Evolutionary conservation across 768 basidiomycete genomes (phyloP), one percentile per base, ranked within the genome.

Genomic region (Coprinopsis sp.): DNA sequence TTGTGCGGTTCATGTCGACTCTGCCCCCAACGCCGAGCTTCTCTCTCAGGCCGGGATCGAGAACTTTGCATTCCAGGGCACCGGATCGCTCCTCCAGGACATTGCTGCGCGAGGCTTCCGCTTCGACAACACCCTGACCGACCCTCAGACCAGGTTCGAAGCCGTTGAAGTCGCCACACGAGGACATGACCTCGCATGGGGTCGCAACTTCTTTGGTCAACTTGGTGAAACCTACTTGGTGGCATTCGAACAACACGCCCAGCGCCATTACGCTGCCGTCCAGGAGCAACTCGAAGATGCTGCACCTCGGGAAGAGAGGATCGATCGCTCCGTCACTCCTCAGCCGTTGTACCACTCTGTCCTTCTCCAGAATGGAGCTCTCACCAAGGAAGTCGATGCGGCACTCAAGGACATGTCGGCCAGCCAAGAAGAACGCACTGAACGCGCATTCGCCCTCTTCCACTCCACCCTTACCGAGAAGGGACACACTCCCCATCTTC

Each of bases 381-480:
- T 53, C 6, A 45, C 28, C 33, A 46, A 46, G 28, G 34, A 46
- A 13, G 28, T 55, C 13, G 54, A 55, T 10, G 34, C 24, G 3
- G 10, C 43, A 16, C 33, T 56, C 27, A 53, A 44, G 44, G 37
- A 51, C n/a, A 47, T 34, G 6, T 36, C 33, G 19, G 7, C 30
- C 21, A 21, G 37, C 3, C 13, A 30, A 8, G 33, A 49, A 6
- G 33, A 42, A 2, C 29, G 40, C 12, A 46, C 41, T 16, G 19
- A 44, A 13, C 27, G 64, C 7, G 81, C 81, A 2, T 88, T 77
- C 58, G 52, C 60, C 3, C 58, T 70, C 6, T 77, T 88, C 58
- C 61, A 73, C 47, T 51, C 60, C 2, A 78, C 73, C 6, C 50
- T 78, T n/a, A 44, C 62, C 22, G 54, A 58, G 3, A 72, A 76